Evolutionary conservation across 805 yeast genomes (phyloP), one percentile per base, ranked within the genome.

Genomic region (Myxozyma geophila): DNA sequence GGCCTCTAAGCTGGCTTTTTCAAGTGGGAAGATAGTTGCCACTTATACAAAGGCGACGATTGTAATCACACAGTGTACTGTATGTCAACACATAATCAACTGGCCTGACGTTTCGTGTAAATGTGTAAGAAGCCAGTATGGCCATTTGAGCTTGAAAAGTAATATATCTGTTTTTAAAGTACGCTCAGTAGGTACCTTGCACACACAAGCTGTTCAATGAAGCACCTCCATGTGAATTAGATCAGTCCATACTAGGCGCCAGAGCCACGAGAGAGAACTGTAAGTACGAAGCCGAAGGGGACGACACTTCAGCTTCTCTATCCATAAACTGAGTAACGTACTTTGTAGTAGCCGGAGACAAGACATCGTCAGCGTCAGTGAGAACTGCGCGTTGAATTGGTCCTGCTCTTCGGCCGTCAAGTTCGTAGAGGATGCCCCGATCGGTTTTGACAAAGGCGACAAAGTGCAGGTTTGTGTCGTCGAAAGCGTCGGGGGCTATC

Each of bases 401-500:
- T 0, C 96, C 95, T 41, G 76, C 76, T 67, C 96, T 81, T 67
- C 98, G 82, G 0, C 99, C 99, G 73, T 93, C 99, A 41, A 93
- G 80, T 75, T 93, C 98, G 71, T 85, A 90, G 21, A 93, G 72
- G 63, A 83, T 84, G 8, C 83, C 84, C 66, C 84, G 81, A 12
- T 77, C 76, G 28, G 82, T 80, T 70, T 83, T 85, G 10, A 89
- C 79, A 70, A 89, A 87, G 6, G 95, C 81, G 33, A 93, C 86
- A 73, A 89, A 93, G 76, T 93, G 99, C 62, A 87, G 78, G 59
- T 86, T 84, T 4, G 84, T 80, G 1, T 75, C 74, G 49, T 78
- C 84, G 1, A 74, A 77, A 21, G 82, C 80, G 33, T 68, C 75
- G 5, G 82, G 79, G 1, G 80, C 79, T 15, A 55, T 74, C 1